Evolutionary conservation across 129 eudicot species (phyloP).

Genomic region (Heracleum sosnowskyi): DNA sequence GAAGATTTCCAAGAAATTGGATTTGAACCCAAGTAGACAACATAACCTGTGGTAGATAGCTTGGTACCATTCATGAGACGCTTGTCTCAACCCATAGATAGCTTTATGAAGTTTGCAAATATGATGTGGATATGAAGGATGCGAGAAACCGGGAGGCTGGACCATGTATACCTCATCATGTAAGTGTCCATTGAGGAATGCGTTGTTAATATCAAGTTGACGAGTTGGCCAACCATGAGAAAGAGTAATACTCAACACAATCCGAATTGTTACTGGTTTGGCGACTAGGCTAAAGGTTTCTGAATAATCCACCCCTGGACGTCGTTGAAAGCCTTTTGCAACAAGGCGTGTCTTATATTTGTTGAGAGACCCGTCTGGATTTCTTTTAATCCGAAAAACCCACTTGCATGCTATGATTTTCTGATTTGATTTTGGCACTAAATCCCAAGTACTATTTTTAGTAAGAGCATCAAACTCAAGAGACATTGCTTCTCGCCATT

Average conservation of each 20-base stretch:
- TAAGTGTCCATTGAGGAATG: constrained; percentile 12
- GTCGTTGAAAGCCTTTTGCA: neutral
- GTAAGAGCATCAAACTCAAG: constrained; percentile 7
- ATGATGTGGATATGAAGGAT: constrained; percentile 9
- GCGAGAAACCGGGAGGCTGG: constrained; percentile 10
- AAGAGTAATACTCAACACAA: neutral
- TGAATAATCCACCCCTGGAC: neutral
- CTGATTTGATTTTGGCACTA: neutral
- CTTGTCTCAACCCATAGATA: constrained; percentile 12
- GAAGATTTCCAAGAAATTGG: neutral
- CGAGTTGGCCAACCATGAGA: neutral
- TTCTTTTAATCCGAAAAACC: neutral
- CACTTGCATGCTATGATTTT: constrained; percentile 10
- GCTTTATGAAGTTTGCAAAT: neutral
- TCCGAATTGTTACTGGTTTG: constrained; percentile 12
- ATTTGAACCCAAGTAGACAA: neutral
- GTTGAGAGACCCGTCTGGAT: neutral
- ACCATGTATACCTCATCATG: constrained; percentile 9
- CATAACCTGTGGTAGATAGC: neutral
- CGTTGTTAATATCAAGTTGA: constrained; percentile 16
- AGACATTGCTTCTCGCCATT: neutral
- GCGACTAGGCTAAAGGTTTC: constrained; percentile 12
- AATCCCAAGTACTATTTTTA: constrained; percentile 8
- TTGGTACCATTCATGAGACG: neutral
- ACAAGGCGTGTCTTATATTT: neutral